phyloP scores from a whole-genome alignment of 73 alveolate genomes.

The Paramecium tetraurelia region DNA sequence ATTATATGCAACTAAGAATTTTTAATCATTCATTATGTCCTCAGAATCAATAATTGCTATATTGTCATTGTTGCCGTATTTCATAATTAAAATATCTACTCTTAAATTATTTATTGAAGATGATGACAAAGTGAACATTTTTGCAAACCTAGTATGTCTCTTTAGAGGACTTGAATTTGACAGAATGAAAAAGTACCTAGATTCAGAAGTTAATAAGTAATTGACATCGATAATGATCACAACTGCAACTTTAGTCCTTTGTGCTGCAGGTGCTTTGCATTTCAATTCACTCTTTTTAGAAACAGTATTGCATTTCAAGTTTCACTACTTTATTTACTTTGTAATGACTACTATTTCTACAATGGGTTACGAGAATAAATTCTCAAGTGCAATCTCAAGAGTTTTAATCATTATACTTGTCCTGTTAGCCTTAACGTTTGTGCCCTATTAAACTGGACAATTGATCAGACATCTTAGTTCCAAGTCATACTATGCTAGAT shows the following conservation, averaged over 20 bases:
- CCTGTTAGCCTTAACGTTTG: conserved; percentile 78
- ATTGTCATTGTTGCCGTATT: conserved; percentile 41
- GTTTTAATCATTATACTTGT: conserved; percentile 80
- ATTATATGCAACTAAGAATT: conserved; percentile 9
- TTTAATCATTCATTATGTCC: not conserved
- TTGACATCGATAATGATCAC: conserved; percentile 9
- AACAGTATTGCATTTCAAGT: not conserved
- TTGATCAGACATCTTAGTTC: conserved; percentile 77
- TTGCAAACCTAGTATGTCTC: not conserved
- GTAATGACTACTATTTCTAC: conserved; percentile 87
- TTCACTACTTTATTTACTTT: conserved; percentile 88
- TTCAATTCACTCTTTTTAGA: conserved; percentile 12
- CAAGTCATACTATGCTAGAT: conserved; percentile 82
- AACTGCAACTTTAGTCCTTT: conserved; percentile 38
- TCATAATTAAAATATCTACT: not conserved
- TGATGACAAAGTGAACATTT: not conserved
- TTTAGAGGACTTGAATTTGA: conserved; percentile 29
- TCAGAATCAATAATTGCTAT: conserved; percentile 43
- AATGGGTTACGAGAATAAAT: conserved; percentile 95
- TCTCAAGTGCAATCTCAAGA: conserved; percentile 77
- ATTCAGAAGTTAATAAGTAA: conserved; percentile 41
- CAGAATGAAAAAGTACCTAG: conserved; percentile 24
- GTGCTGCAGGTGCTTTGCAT: conserved; percentile 57
- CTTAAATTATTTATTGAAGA: not conserved
- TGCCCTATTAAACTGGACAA: conserved; percentile 88